Conservation (phyloP, 495 filamentous ascomycete genomes). For the Penicillium arizonense region DNA sequence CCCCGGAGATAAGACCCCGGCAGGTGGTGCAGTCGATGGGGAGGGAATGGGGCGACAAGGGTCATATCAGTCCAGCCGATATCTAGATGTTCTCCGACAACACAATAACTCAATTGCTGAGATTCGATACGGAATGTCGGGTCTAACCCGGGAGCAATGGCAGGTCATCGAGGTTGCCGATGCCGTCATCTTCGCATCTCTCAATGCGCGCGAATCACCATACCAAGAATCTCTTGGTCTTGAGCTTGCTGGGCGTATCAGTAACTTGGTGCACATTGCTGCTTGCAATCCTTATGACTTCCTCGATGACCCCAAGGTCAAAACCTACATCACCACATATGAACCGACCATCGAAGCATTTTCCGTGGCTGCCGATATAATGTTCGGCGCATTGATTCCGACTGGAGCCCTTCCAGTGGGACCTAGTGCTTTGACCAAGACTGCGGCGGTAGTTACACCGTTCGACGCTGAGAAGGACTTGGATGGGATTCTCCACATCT, state of each 20-base stretch:
- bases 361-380: slow-evolving; percentile 35
- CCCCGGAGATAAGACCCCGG: slow-evolving; percentile 38
- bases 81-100: slow-evolving; percentile 32
- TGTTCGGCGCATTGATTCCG: slow-evolving; percentile 35
- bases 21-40: slow-evolving; percentile 46
- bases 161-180: slow-evolving; percentile 33
- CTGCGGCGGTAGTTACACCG: slow-evolving; percentile 14
- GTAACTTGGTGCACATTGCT: slow-evolving; percentile 36
- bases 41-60: slow-evolving; percentile 39
- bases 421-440: slow-evolving; percentile 8
- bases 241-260: slow-evolving; percentile 28
- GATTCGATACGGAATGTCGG: slow-evolving; percentile 31
- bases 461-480: slow-evolving; percentile 31
- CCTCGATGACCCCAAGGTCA: slow-evolving; percentile 34
- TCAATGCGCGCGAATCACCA: slow-evolving; percentile 42
- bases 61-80: slow-evolving; percentile 29
- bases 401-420: slow-evolving; percentile 40
- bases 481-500: slow-evolving; percentile 27
- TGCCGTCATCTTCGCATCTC: slow-evolving; percentile 39
- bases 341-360: slow-evolving; percentile 50
- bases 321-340: slow-evolving; percentile 48
- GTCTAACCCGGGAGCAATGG: slow-evolving; percentile 31
- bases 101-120: slow-evolving; percentile 25
- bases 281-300: slow-evolving; percentile 51
- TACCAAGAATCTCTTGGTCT: slow-evolving; percentile 39